Base-by-base conservation (phyloP, 2,329 filamentous ascomycete genomes). In the Talaromyces amestolkiae region DNA sequence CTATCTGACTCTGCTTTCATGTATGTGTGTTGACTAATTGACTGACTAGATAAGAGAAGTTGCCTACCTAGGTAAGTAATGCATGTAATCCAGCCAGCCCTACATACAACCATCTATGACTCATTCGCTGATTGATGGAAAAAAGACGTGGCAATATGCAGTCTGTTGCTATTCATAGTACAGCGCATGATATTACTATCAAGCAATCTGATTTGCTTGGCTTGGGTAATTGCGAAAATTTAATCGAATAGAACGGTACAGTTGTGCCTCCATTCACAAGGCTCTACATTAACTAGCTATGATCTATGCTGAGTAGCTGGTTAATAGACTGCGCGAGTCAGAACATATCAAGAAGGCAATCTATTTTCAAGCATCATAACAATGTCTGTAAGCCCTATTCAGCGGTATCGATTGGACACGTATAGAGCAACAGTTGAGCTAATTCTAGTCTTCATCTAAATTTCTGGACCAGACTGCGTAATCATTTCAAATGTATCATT, bases 31-130 rank as follows among this genome's bases (percentile, higher is more conserved):
- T 37, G 51, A n/a, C 49, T 53, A 37, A 31, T 54, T 37, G 31
- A 22, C 10, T 35, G 31, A 54, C 51, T 54, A 22, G 51, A 7
- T 7, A 54, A 54, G 51, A 54, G n/a, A 22, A 54, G 19, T 56
- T 56, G 31, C 53, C 53, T 56, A 56, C n/a, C n/a, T 56, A 56
- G 53, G 53, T 24, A 56, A 39, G 53, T 56, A 56, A 54, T 37
- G 51, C 27, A 54, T 54, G 31, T 31, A 27, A 35, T 22, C 10
- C 51, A 37, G 17, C 51, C 51, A 22, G 53, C 53, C 33, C 19
- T 54, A 22, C 49, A 22, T 15, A 24, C 15, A n/a, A n/a, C 49
- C 10, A 31, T 17, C 15, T 10, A 41, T 41, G 4, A 13, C 3
- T 31, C 13, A 33, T 37, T 56, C 9, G n/a, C 33, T 56, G 31